Base-by-base conservation (phyloP, 1,284 basidiomycete species). In the Papiliotrema terrestris region DNA sequence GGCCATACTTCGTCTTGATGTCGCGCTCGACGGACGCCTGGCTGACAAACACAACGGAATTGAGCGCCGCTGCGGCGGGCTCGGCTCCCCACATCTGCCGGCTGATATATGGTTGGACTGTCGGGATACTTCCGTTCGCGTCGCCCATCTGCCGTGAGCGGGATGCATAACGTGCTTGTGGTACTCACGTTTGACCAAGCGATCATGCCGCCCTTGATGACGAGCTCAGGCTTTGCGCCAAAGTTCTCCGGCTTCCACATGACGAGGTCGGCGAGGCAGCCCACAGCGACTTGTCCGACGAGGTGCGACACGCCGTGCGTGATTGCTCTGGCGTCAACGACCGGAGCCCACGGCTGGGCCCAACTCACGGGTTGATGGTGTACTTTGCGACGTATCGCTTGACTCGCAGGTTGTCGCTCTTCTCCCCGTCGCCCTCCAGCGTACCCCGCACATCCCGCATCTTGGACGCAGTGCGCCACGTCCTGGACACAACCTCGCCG, bases 361-460 rank as follows among this genome's bases (percentile, higher is more conserved):
- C n/a, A 9, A 83, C 91, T 71, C 62, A 94, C 91, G 96, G 93
- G 72, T 99, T 98, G 74, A 98, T 85, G 11, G 95, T 98, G 75
- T 98, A 97, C 74, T 98, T 98, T 14, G 94, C 84, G 20, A 98
- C 82, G 76, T 98, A 98, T 56, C 95, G 83, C 80, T 97, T 98
- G 54, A 98, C 95, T n/a, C 95, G 83, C n/a, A 82, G 84, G 72
- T 98, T 98, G 77, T 98, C 96, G 48, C 75, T 82, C 1, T 83
- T 83, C 1, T 82, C 80, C 8, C 72, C 71, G 72, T 93, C 89
- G 4, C 87, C 87, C 19, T 84, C 68, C 41, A 91, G 78, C 1
- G 91, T 87, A 0, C 95, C 96, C 26, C 83, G 79, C 58, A 88
- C 78, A 45, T 86, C 83, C 52, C 84, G 84, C 89, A 99, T 89